Evolutionary conservation across 257 asterid species (phyloP).

Genomic region (Fraxinus pennsylvanica): DNA sequence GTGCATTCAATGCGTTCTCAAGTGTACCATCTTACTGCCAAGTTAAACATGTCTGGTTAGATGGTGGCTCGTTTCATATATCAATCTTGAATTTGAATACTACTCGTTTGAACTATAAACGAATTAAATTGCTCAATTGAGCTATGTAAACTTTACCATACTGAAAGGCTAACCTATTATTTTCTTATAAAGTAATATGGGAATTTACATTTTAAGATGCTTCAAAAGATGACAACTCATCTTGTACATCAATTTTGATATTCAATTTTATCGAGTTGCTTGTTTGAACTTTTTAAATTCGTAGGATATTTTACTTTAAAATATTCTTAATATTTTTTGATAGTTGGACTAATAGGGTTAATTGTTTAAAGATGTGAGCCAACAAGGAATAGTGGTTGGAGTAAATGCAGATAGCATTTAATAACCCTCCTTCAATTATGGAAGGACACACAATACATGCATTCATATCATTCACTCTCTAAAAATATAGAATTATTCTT

Average conservation of each 20-base stretch:
- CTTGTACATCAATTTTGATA: background rate
- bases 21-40: background rate
- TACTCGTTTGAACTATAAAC: no score
- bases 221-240: background rate
- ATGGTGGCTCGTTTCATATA: no score
- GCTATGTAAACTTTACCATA: no score
- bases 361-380: background rate
- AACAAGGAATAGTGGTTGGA: slow-evolving; percentile 13
- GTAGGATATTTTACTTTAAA: no score
- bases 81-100: background rate
- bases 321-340: no score
- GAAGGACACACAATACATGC: slow-evolving; percentile 34
- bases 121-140: no score
- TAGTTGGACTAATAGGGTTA: no score
- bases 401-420: slow-evolving; percentile 34
- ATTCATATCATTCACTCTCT: slow-evolving; percentile 6
- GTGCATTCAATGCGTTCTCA: background rate
- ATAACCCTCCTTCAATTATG: slow-evolving; percentile 44
- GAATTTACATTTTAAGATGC: background rate
- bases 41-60: no score
- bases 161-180: no score
- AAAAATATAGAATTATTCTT: no score
- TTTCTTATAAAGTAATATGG: no score
- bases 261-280: background rate
- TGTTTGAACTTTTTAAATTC: no score